Percentiles rank a stretch among this genome's conserved stretches.
Conservation (phyloP, 805 yeast species). For the Kodamaea restingae region DNA sequence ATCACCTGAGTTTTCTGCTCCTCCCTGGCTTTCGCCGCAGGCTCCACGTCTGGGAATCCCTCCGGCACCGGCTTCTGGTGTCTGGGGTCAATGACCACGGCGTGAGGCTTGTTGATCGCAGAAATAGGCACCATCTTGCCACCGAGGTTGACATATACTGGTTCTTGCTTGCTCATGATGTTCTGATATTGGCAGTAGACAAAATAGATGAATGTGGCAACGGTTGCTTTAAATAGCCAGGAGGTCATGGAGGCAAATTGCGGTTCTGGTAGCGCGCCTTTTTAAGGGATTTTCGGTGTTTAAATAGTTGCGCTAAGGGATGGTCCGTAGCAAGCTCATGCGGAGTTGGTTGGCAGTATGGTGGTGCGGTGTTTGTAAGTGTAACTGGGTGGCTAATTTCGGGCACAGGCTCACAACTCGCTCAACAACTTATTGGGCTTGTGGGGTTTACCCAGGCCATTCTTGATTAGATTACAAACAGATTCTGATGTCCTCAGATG, state of each 20-base stretch:
- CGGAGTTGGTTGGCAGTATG: no score
- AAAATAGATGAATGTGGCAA: slow-evolving; percentile 6
- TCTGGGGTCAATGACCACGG: slow-evolving; percentile 22
- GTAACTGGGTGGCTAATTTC: no score
- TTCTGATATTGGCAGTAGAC: slow-evolving; percentile 7
- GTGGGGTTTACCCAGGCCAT: no score
- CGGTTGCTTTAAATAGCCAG: slow-evolving; percentile 9
- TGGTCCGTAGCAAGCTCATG: no score
- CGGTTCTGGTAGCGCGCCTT: slow-evolving; percentile 9
- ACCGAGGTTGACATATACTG: slow-evolving; percentile 24
- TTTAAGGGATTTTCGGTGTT: background rate
- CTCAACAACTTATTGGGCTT: no score
- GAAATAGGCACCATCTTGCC: slow-evolving; percentile 36
- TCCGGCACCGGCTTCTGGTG: slow-evolving; percentile 22
- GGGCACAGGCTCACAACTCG: no score
- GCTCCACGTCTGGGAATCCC: slow-evolving; percentile 31
- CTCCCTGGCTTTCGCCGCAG: slow-evolving; percentile 30
- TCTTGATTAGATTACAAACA: no score
- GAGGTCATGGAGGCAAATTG: slow-evolving; percentile 9
- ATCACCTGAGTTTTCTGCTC: slow-evolving; percentile 7
- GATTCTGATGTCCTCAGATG: no score
- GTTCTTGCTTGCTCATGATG: slow-evolving; percentile 8
- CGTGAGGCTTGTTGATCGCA: slow-evolving; percentile 38
- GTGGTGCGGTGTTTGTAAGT: no score
- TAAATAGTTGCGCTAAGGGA: background rate